Evolutionary conservation across 345 rosid species (phyloP).

Genomic region (Hirschfeldia incana): DNA sequence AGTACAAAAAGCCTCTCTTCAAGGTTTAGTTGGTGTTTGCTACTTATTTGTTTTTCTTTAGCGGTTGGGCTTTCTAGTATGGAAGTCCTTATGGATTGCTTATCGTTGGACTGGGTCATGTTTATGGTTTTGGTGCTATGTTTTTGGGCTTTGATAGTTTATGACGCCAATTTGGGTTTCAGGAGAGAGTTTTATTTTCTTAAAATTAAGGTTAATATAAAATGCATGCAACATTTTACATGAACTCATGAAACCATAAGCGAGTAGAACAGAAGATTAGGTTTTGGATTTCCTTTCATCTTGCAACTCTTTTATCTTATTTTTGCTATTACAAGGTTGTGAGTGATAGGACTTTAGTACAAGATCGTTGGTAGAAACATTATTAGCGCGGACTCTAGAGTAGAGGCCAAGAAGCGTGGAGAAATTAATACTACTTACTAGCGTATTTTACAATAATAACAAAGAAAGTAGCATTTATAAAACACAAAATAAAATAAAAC

Average conservation of each 20-base stretch:
- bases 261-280: no score
- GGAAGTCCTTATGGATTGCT: not conserved
- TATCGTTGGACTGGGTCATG: not conserved
- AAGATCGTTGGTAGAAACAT: not conserved
- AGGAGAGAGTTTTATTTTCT: no score
- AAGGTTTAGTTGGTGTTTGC: slow-evolving; percentile 18
- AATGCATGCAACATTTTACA: no score
- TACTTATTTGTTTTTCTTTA: slow-evolving; percentile 4
- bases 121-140: not conserved
- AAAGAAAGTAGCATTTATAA: not conserved
- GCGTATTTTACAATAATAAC: not conserved
- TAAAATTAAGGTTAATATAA: no score
- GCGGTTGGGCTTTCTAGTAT: slow-evolving; percentile 4
- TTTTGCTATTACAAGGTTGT: not conserved
- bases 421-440: no score
- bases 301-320: not conserved
- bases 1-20: slow-evolving; percentile 6
- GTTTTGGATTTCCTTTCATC: not conserved
- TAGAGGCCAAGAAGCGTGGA: no score
- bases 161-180: not conserved
- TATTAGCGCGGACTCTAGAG: no score
- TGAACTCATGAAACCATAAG: no score
- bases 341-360: not conserved
- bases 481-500: not conserved
- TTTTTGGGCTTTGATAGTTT: slow-evolving; percentile 12